Evolutionary conservation across 2,329 filamentous ascomycete genomes (phyloP).

Genomic region (Paecilomyces variotii): DNA sequence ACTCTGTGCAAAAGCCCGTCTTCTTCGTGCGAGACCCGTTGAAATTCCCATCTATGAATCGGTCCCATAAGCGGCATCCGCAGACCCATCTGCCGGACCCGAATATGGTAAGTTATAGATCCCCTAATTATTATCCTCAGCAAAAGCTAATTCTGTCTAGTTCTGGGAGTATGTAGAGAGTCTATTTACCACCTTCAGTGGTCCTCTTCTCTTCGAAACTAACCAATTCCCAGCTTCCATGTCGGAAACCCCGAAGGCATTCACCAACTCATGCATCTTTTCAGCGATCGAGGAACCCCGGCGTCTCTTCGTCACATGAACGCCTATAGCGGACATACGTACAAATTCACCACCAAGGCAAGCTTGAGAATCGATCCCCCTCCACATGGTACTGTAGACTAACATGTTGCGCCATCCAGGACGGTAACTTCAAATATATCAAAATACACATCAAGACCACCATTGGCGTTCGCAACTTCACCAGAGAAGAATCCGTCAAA

Average conservation of each 20-base stretch:
- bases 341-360: constrained; percentile 51
- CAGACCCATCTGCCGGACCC: constrained; percentile 15
- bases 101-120: constrained; percentile 11
- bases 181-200: not conserved
- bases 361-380: not conserved
- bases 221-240: constrained; percentile 29
- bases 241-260: constrained; percentile 53
- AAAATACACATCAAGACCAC: constrained; percentile 44
- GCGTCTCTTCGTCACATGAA: constrained; percentile 55
- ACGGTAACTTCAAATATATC: constrained; percentile 55
- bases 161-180: constrained; percentile 21
- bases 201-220: not conserved
- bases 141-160: not conserved
- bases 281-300: constrained; percentile 57
- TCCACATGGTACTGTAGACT: not conserved
- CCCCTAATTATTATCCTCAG: not conserved
- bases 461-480: constrained; percentile 45
- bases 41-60: constrained; percentile 63
- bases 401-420: constrained; percentile 16
- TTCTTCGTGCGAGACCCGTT: constrained; percentile 63
- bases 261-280: constrained; percentile 54
- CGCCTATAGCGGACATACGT: constrained; percentile 56
- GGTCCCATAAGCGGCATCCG: constrained; percentile 58
- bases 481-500: constrained; percentile 43
- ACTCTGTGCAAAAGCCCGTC: constrained; percentile 39